These are phyloP conservation scores for Septoria linicola DNA, from an alignment of 2,329 filamentous ascomycete genomes.

Conservation along the genomic window DNA sequence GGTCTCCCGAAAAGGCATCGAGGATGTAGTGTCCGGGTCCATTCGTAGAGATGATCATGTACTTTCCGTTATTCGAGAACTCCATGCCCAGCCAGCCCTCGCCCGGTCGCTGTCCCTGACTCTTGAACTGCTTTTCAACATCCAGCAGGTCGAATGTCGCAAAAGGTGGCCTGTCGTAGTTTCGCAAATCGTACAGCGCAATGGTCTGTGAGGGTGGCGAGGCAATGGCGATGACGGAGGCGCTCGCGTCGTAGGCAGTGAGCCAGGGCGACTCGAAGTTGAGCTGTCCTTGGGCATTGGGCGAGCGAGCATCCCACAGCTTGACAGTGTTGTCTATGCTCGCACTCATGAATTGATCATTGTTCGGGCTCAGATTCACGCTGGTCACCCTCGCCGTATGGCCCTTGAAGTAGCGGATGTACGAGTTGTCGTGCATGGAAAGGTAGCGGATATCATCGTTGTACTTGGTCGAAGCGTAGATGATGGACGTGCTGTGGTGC, in stretches of 20 bases:
- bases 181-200: conserved; percentile 87
- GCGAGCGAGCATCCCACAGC: conserved; percentile 82
- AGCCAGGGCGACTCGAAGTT: conserved; percentile 79
- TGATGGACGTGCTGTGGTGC: conserved; percentile 83
- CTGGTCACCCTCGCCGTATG: conserved; percentile 83
- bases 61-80: conserved; percentile 94
- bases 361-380: conserved; percentile 78
- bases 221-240: conserved; percentile 84
- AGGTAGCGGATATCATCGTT: conserved; percentile 87
- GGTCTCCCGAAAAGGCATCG: conserved; percentile 82
- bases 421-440: conserved; percentile 91
- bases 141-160: conserved; percentile 77
- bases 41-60: conserved; percentile 77
- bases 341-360: conserved; percentile 89
- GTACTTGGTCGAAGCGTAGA: conserved; percentile 94
- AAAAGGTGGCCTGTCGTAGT: conserved; percentile 91
- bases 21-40: conserved; percentile 84
- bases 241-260: conserved; percentile 87
- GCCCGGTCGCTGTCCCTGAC: conserved; percentile 49
- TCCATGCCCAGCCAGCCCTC: conserved; percentile 84
- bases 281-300: conserved; percentile 75
- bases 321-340: conserved; percentile 87
- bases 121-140: conserved; percentile 56
- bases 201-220: conserved; percentile 76
- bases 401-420: conserved; percentile 92